Evolutionary conservation across 1,139 yeast genomes (phyloP).

Genomic region (Zhuliangozyma parablackwelliae): DNA sequence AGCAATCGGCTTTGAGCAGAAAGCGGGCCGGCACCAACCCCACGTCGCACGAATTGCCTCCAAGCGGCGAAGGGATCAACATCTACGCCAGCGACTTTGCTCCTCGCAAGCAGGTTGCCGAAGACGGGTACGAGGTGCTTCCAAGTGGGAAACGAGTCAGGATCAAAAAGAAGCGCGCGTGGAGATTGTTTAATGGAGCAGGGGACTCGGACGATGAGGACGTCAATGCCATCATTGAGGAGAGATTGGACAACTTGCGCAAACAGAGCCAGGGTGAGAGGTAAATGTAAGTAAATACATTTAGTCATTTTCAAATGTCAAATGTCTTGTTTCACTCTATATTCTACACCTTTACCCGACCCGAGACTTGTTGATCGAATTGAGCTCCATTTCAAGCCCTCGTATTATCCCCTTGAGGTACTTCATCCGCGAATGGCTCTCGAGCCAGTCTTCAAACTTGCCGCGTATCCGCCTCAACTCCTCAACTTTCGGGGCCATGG

Average conservation of each 20-base stretch:
- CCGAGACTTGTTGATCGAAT: slow-evolving; percentile 9
- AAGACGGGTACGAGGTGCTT: slow-evolving; percentile 50
- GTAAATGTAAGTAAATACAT: too few relatives aligned
- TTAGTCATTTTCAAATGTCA: too few relatives aligned
- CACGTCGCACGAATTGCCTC: slow-evolving; percentile 42
- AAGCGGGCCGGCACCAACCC: slow-evolving; percentile 52
- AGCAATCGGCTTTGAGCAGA: slow-evolving; percentile 31
- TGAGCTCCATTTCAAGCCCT: slow-evolving; percentile 20
- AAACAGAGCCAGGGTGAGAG: too few relatives aligned
- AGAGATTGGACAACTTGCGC: slow-evolving; percentile 38
- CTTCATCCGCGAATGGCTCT: slow-evolving; percentile 15
- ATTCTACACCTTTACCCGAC: too few relatives aligned
- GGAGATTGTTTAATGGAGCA: too few relatives aligned
- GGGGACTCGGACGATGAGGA: slow-evolving; percentile 39
- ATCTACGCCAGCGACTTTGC: slow-evolving; percentile 22
- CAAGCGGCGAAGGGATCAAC: slow-evolving; percentile 45
- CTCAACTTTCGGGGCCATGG: slow-evolving; percentile 31
- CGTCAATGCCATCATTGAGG: slow-evolving; percentile 55
- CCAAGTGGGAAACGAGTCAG: slow-evolving; percentile 68
- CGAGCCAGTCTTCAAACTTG: slow-evolving; percentile 43
- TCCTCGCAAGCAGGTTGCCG: slow-evolving; percentile 10
- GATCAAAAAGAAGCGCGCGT: slow-evolving; percentile 25
- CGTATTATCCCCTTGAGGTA: slow-evolving; percentile 15
- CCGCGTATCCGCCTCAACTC: slow-evolving; percentile 29
- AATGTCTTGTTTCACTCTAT: too few relatives aligned